Conservation (phyloP, 208 protist genomes). For the Trypanosoma brucei region DNA sequence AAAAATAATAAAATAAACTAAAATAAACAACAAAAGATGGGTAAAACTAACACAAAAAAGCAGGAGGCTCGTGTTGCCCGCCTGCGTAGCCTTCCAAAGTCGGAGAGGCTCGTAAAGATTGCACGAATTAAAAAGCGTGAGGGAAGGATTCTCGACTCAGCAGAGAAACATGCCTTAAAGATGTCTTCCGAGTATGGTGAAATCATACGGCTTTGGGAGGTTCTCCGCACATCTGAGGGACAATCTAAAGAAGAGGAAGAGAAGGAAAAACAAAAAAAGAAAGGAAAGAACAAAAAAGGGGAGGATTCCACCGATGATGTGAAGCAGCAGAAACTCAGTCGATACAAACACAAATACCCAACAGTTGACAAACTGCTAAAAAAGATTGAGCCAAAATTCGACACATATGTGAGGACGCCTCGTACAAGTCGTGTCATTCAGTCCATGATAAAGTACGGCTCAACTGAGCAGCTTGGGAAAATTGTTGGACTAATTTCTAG, state of each 20-base stretch:
- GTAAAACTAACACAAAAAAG: constrained; percentile 75
- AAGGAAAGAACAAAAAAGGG: constrained; percentile 3
- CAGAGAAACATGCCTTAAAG: constrained; percentile 87
- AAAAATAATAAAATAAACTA: too few species aligned
- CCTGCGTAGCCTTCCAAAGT: constrained; percentile 62
- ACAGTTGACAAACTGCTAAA: constrained; percentile 81
- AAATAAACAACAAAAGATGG: constrained; percentile 33
- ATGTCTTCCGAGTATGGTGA: constrained; percentile 86
- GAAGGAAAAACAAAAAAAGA: constrained; percentile 11
- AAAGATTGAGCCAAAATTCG: constrained; percentile 77
- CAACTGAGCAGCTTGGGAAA: constrained; percentile 50
- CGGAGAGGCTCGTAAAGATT: constrained; percentile 67
- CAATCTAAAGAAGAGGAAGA: constrained; percentile 15
- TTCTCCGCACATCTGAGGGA: constrained; percentile 49
- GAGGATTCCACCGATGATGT: neutral
- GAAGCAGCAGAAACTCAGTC: constrained; percentile 36
- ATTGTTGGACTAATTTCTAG: constrained; percentile 54
- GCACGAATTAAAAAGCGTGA: constrained; percentile 89
- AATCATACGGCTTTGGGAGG: constrained; percentile 83
- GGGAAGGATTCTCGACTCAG: constrained; percentile 70
- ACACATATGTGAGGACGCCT: constrained; percentile 59
- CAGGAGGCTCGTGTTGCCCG: constrained; percentile 59
- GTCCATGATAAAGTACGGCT: constrained; percentile 90
- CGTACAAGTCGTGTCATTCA: constrained; percentile 80
- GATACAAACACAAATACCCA: constrained; percentile 85